These are phyloP conservation scores for Termitomyces sp. DNA, from an alignment of 768 basidiomycete species.

Conservation along the genomic window DNA sequence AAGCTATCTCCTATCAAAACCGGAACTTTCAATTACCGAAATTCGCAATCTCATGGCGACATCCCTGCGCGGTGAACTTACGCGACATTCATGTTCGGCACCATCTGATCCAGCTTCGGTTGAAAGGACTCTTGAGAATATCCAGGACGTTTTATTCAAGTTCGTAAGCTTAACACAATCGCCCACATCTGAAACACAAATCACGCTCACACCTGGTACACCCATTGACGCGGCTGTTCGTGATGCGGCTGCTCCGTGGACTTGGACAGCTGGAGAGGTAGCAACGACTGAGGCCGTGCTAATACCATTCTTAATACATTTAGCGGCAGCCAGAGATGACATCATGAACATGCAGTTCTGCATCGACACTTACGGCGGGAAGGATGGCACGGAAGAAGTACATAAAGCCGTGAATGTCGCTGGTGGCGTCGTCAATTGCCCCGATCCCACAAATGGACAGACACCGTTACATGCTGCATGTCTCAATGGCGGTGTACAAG, in stretches of 20 bases:
- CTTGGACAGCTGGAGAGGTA: slow-evolving; percentile 74
- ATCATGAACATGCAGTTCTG: slow-evolving; percentile 58
- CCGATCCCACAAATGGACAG: slow-evolving; percentile 65
- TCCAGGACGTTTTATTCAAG: slow-evolving; percentile 62
- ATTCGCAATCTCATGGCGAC: slow-evolving; percentile 71
- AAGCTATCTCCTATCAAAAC: slow-evolving; percentile 84
- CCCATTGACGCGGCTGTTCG: slow-evolving; percentile 33
- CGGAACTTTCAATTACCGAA: slow-evolving; percentile 61
- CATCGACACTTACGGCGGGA: slow-evolving; percentile 30
- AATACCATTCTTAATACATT: slow-evolving; percentile 73
- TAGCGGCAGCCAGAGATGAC: slow-evolving; percentile 73
- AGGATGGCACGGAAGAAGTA: slow-evolving; percentile 19
- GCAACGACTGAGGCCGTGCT: slow-evolving; percentile 64
- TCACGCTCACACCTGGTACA: slow-evolving; percentile 29
- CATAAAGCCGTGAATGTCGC: slow-evolving; percentile 37
- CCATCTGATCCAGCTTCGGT: slow-evolving; percentile 36
- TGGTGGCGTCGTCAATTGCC: slow-evolving; percentile 69
- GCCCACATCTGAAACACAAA: slow-evolving; percentile 28
- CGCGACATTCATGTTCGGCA: slow-evolving; percentile 40
- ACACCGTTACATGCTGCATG: slow-evolving; percentile 80
- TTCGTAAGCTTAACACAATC: slow-evolving; percentile 58
- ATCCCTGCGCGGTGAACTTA: slow-evolving; percentile 88
- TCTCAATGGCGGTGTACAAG: slow-evolving; percentile 51
- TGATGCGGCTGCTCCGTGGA: slow-evolving; percentile 63
- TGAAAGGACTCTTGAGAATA: slow-evolving; percentile 49